Evolutionary conservation across 2,329 filamentous ascomycete genomes (phyloP), one percentile per base, ranked within the genome.

Genomic region (Pseudofabraea citricarpa): DNA sequence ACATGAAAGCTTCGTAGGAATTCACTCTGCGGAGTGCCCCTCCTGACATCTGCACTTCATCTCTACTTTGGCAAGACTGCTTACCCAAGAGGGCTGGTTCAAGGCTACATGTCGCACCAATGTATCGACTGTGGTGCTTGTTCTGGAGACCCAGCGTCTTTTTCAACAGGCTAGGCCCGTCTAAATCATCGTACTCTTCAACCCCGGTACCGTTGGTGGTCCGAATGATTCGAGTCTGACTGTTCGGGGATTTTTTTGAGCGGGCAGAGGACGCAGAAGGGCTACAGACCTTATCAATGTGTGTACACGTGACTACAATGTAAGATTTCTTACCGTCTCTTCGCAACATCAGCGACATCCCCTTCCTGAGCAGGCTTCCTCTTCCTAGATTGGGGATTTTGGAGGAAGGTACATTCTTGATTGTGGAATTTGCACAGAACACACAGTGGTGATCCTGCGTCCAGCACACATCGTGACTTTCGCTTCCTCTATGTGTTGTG

Each of bases 61-160:
- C 85, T 57, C 83, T 82, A 21, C 79, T 80, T 64, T 88, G 83
- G 60, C 88, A 87, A 9, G 80, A 75, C n/a, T 85, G 86, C 21
- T 89, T 74, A 53, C 86, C 85, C 63, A 90, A 86, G 46, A 91
- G 71, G 19, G 82, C 81, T 18, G 85, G 83, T 60, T 91, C 87
- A 58, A 90, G 85, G 52, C 89, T 85, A 43, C 85, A 87, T 36
- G 85, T 90, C 44, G 84, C 78, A 20, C 87, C 87, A 52, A 91
- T 85, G 59, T 90, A 87, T 64, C 87, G 83, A 66, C 84, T 87
- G 63, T 85, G 87, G 45, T 85, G 79, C 62, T 87, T 82, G 56
- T 79, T 72, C 61, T 90, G 85, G 53, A 90, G 73, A 49, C 87
- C 87, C 43, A 91, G 71, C n/a, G 81, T 84, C 59, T 79, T 75